Percentiles rank a stretch among this genome's conserved stretches.
These are phyloP conservation scores for Camelina laxa DNA, from an alignment of 345 rosid species.

Conservation along the genomic window DNA sequence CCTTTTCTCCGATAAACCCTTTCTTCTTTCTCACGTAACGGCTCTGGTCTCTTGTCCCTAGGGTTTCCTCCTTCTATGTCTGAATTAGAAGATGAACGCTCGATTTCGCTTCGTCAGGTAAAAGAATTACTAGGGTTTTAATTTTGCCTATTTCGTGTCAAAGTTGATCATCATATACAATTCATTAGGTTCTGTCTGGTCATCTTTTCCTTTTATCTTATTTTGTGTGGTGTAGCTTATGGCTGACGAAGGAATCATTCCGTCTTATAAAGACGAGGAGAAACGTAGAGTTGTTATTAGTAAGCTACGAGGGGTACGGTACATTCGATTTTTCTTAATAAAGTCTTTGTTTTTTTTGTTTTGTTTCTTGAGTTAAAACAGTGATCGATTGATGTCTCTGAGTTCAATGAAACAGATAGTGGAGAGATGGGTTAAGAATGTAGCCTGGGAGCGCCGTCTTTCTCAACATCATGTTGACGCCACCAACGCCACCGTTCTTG, in stretches of 20 bases:
- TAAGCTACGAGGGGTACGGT: slow-evolving; percentile 47
- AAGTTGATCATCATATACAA: too few relatives aligned
- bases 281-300: slow-evolving; percentile 50
- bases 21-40: slow-evolving; percentile 31
- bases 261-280: slow-evolving; percentile 51
- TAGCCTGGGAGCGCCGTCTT: slow-evolving; percentile 59
- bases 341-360: too few relatives aligned
- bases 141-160: too few relatives aligned
- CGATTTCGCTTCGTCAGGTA: slow-evolving; percentile 59
- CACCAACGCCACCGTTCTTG: slow-evolving; percentile 52
- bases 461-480: slow-evolving; percentile 48
- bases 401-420: slow-evolving; percentile 48
- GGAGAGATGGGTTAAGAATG: slow-evolving; percentile 53
- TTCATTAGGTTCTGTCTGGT: too few relatives aligned
- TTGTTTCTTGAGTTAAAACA: background rate
- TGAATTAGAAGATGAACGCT: slow-evolving; percentile 52
- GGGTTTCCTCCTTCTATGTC: slow-evolving; percentile 28
- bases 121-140: background rate
- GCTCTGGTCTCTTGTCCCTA: slow-evolving; percentile 33
- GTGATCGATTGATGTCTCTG: slow-evolving; percentile 18
- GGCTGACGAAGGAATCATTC: slow-evolving; percentile 52
- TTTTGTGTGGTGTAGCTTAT: slow-evolving; percentile 44
- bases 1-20: slow-evolving; percentile 30
- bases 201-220: background rate
- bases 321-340: background rate